These are phyloP conservation scores for Lavandula angustifolia DNA, from an alignment of 257 asterid genomes.

Conservation along the genomic window DNA sequence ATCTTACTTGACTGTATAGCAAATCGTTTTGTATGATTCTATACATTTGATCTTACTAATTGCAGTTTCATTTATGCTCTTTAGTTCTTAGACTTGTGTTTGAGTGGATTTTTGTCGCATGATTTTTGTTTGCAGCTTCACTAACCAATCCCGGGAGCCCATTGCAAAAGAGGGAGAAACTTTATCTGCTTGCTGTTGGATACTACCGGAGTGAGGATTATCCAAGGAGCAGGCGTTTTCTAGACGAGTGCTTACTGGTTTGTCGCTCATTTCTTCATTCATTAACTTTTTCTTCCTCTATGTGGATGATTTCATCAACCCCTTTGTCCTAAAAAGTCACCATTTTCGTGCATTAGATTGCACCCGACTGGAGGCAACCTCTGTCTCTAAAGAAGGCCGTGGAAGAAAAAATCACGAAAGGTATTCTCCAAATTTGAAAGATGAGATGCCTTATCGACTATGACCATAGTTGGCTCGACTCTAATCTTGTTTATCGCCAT, in stretches of 20 bases:
- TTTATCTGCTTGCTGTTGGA: conserved; percentile 66
- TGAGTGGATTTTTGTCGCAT: conserved; percentile 7
- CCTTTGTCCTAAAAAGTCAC: neutral
- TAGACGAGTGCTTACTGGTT: conserved; percentile 70
- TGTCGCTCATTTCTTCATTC: neutral
- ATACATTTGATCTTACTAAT: neutral
- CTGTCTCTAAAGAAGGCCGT: conserved; percentile 57
- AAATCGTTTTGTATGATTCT: neutral
- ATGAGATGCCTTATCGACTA: neutral
- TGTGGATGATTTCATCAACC: neutral
- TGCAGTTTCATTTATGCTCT: neutral
- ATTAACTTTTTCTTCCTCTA: neutral
- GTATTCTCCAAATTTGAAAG: conserved; percentile 29
- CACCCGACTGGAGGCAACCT: conserved; percentile 82
- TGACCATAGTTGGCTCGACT: neutral
- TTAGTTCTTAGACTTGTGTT: neutral
- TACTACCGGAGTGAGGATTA: conserved; percentile 64
- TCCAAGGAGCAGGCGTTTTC: conserved; percentile 60
- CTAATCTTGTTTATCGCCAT: neutral
- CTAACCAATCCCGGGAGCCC: conserved; percentile 50
- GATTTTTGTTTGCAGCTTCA: conserved; percentile 46
- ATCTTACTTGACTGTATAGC: neutral
- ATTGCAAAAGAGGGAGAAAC: conserved; percentile 63
- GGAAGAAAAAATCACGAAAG: conserved; percentile 67
- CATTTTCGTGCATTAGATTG: conserved; percentile 45